These are phyloP conservation scores for Piromyces sp. DNA, from an alignment of 192 early-diverging fungal species.

Conservation along the genomic window DNA sequence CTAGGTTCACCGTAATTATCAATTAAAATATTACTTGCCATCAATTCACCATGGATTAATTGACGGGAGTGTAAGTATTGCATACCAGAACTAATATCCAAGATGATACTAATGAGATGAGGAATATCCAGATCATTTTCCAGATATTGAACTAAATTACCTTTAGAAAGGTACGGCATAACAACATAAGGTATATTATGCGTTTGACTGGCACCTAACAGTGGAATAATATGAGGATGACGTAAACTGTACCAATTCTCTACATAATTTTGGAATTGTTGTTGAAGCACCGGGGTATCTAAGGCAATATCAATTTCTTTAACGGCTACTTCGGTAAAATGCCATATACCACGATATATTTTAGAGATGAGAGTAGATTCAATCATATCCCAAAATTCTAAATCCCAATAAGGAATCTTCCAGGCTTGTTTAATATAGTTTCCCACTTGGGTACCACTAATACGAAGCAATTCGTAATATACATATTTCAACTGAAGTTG, in stretches of 20 bases:
- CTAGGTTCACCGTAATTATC: not conserved
- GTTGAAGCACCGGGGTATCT: not conserved
- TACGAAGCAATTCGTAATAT: not conserved
- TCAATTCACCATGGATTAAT: not conserved
- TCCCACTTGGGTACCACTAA: not conserved
- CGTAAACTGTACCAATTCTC: not conserved
- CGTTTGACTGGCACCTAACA: not conserved
- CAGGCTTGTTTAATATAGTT: not conserved
- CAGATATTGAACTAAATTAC: not conserved
- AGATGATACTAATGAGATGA: not conserved
- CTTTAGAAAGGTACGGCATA: not conserved
- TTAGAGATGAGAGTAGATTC: not conserved
- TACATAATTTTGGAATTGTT: not conserved
- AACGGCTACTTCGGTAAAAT: not conserved
- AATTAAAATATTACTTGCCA: not conserved
- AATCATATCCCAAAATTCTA: not conserved
- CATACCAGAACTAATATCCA: not conserved
- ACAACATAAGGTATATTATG: not conserved
- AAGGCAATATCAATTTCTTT: not conserved
- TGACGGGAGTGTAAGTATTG: slow-evolving; percentile 1
- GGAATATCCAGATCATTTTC: not conserved
- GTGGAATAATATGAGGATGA: not conserved
- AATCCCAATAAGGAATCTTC: not conserved
- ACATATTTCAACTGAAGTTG: not conserved
- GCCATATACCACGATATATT: not conserved